phyloP scores from a whole-genome alignment of 257 asterid species.

The Penstemon newberryi region DNA sequence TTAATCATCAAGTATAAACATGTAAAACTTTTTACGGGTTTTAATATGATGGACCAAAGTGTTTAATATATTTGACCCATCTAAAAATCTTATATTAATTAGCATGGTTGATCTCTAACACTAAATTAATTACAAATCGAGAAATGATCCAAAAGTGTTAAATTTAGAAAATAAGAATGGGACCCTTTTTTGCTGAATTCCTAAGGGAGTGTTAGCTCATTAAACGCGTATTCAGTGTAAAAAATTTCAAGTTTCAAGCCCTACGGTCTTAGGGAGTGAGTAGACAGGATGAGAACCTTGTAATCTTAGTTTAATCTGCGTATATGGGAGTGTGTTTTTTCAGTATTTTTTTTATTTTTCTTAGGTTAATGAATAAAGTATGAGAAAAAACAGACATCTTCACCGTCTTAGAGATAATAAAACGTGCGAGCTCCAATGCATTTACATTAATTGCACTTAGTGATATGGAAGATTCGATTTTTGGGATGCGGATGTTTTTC shows the following conservation, averaged over 20 bases:
- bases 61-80: no score
- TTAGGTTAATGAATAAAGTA: constrained; percentile 50
- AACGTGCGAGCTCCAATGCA: constrained; percentile 77
- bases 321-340: constrained; percentile 39
- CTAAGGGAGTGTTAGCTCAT: constrained; percentile 29
- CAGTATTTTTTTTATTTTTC: constrained; percentile 31
- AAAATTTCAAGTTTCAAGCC: constrained; percentile 44
- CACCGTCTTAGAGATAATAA: constrained; percentile 86
- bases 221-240: constrained; percentile 41
- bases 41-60: constrained; percentile 15
- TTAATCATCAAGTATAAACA: not conserved
- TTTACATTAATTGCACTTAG: constrained; percentile 76
- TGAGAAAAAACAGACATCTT: constrained; percentile 92
- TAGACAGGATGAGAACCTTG: constrained; percentile 85
- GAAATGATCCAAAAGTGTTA: constrained; percentile 13
- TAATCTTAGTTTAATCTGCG: constrained; percentile 58
- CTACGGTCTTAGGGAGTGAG: constrained; percentile 46
- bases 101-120: no score
- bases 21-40: constrained; percentile 6
- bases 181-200: constrained; percentile 37
- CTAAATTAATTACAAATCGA: no score
- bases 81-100: no score
- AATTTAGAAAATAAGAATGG: constrained; percentile 30
- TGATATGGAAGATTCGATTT: constrained; percentile 91
- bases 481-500: constrained; percentile 80